Evolutionary conservation across 2,329 filamentous ascomycete genomes (phyloP).

Genomic region (Alternaria tenuissima): DNA sequence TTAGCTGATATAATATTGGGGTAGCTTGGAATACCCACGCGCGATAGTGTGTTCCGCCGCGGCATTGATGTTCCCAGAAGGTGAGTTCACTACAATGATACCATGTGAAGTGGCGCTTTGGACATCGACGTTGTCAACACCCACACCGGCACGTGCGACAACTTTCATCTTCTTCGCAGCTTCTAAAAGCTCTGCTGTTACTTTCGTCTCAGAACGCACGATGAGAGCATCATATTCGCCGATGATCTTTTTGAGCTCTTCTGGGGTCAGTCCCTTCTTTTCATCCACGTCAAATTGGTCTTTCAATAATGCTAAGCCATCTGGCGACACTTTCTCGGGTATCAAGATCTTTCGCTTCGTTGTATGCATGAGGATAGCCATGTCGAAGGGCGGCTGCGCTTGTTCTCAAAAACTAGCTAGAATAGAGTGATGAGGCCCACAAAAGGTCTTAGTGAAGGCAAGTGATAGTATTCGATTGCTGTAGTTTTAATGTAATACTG

Average conservation of each 20-base stretch:
- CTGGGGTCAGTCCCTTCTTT: slow-evolving; percentile 66
- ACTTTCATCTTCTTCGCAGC: slow-evolving; percentile 76
- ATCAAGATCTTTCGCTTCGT: slow-evolving; percentile 68
- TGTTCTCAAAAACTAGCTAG: neutral
- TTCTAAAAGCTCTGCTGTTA: slow-evolving; percentile 71
- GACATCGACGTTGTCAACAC: slow-evolving; percentile 82
- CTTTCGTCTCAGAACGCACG: slow-evolving; percentile 82
- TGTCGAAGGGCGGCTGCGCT: slow-evolving; percentile 16
- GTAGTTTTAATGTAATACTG: no score
- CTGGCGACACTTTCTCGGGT: slow-evolving; percentile 81
- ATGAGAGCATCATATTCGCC: slow-evolving; percentile 78
- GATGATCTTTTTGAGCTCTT: slow-evolving; percentile 72
- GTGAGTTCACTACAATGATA: slow-evolving; percentile 82
- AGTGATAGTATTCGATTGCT: neutral
- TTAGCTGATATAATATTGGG: slow-evolving; percentile 30
- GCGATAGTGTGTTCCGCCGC: slow-evolving; percentile 80
- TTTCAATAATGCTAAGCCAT: slow-evolving; percentile 74
- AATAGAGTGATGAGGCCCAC: neutral
- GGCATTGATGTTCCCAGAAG: slow-evolving; percentile 80
- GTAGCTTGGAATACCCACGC: slow-evolving; percentile 36
- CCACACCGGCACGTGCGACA: slow-evolving; percentile 81
- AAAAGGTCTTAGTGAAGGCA: neutral
- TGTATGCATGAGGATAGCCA: slow-evolving; percentile 41
- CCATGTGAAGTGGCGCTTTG: slow-evolving; percentile 74
- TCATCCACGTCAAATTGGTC: slow-evolving; percentile 75